Base-by-base conservation (phyloP, 495 filamentous ascomycete species). In the Aspergillus affinis region DNA sequence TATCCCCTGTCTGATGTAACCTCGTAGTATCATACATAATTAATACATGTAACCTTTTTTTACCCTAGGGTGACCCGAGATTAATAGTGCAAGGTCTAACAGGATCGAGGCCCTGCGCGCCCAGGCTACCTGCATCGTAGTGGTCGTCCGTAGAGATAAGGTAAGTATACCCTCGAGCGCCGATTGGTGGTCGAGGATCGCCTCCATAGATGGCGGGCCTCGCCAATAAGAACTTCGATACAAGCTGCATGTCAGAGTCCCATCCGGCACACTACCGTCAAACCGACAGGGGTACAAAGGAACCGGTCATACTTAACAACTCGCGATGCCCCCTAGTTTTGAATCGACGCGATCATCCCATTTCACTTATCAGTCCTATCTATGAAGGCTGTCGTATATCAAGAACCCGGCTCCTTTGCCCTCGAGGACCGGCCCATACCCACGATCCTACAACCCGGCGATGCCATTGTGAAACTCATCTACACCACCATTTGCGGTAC, bases 401-500 rank as follows among this genome's bases (percentile, higher is more conserved):
- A 60, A 30, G 51, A 44, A 44, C 61, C 53, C 10, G 48, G 51
- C 19, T 65, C 55, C 18, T 58, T 76, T 8, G 55, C 63, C 61
- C 46, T 72, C 65, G 76, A 82, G 57, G 79, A 88, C 4, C 78
- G 81, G 0, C 81, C 85, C 1, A 88, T 86, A 61, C 90, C 91
- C 8, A 79, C 73, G 49, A 79, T 93, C 58, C 72, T 88, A 56
- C 86, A 90, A 56, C 81, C 84, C 55, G 75, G 78, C 48, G 92
- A 96, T 66, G 90, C 91, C 15, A 88, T 96, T 55, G 74, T 93
- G 27, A 89, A 86, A 57, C 81, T 96, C 20, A 88, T 90, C 2
- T 89, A 89, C 7, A 85, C 78, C 51, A 93, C 90, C 1, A 86
- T 95, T 59, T 95, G 92, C 72, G 91, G 91, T 6, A 87, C 81